Percentiles rank a stretch among this genome's conserved stretches.
phyloP scores from a whole-genome alignment of 1,284 basidiomycete species.

The Fistulinella cinereoalba region DNA sequence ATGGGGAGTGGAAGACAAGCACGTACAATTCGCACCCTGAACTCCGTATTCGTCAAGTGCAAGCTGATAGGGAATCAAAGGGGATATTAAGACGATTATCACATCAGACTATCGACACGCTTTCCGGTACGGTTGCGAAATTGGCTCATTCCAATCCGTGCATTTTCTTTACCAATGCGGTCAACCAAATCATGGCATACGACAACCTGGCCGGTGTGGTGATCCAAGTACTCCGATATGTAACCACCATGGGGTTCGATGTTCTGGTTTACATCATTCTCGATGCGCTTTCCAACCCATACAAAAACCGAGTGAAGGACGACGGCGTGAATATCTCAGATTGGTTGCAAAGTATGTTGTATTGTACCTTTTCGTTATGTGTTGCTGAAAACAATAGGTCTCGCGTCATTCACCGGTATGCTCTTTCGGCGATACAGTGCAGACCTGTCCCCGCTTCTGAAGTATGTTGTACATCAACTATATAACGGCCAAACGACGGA shows the following conservation, averaged over 20 bases:
- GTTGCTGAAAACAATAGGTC: conserved; percentile 47
- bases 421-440: conserved; percentile 86
- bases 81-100: conserved; percentile 78
- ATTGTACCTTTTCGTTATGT: conserved; percentile 3
- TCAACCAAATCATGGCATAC: conserved; percentile 95
- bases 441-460: conserved; percentile 81
- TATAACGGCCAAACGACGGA: conserved; percentile 83
- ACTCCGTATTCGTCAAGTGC: conserved; percentile 65
- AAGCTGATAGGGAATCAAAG: conserved; percentile 77
- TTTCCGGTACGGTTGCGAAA: conserved; percentile 91
- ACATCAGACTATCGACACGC: conserved; percentile 77
- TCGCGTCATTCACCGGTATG: conserved; percentile 92
- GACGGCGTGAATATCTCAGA: conserved; percentile 91
- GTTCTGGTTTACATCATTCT: conserved; percentile 88
- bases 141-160: conserved; percentile 92
- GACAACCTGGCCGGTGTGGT: conserved; percentile 92
- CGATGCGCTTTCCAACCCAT: conserved; percentile 84
- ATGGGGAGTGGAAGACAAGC: conserved; percentile 91
- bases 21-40: conserved; percentile 72
- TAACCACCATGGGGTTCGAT: conserved; percentile 92
- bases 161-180: conserved; percentile 86
- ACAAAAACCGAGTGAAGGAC: conserved; percentile 83
- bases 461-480: conserved; percentile 91
- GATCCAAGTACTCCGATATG: conserved; percentile 87
- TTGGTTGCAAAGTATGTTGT: conserved; percentile 86